Base-by-base conservation (phyloP, 176 grass and related monocot species). In the Phyllostachys edulis region DNA sequence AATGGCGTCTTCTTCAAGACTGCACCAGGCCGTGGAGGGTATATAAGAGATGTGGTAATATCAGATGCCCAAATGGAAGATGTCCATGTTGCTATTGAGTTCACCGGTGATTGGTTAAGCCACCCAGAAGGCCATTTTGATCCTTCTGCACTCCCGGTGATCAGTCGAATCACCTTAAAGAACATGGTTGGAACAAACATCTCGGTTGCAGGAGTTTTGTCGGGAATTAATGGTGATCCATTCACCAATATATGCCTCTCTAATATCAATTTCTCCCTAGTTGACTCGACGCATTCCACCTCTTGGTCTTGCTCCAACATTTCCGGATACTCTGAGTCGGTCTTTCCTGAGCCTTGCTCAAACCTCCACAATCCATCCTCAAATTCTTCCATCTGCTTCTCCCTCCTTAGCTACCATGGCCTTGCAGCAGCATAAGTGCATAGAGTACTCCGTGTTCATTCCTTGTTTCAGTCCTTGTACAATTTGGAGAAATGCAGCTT, bases 171-270 rank as follows among this genome's bases (percentile, higher is more conserved):
- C 80, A 94, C 92, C 40, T 45, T 97, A n/a, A 87, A 89, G 57
- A 87, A 90, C 74, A 85, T 97, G 38, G 75, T 91, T 21, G 94
- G 92, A 50, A 91, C 74, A 71, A 92, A 91, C 47, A 89, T 92
- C 42, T 87, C 83, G 0, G 75, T 85, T 16, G 90, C 92, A 1
- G 94, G 94, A 39, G 52, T 88, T 42, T 81, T 97, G 59, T 94
- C 82, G 5, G 94, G 94, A 76, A 97, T 97, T 2, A 83, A 80
- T 36, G 87, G 77, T 7, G 90, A 94, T 16, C 92, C 90, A 10
- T 97, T 97, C 85, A 94, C 80, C 9, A 73, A 71, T 15, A 92
- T 97, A 42, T 97, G 92, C 80, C 89, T 97, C 69, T 90, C 88
- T 36, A 92, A 92, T 38, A 69, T 97, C 75, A 94, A 76, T 63